Evolutionary conservation across 2,329 filamentous ascomycete genomes (phyloP).

Genomic region (Curvularia verruculosa): DNA sequence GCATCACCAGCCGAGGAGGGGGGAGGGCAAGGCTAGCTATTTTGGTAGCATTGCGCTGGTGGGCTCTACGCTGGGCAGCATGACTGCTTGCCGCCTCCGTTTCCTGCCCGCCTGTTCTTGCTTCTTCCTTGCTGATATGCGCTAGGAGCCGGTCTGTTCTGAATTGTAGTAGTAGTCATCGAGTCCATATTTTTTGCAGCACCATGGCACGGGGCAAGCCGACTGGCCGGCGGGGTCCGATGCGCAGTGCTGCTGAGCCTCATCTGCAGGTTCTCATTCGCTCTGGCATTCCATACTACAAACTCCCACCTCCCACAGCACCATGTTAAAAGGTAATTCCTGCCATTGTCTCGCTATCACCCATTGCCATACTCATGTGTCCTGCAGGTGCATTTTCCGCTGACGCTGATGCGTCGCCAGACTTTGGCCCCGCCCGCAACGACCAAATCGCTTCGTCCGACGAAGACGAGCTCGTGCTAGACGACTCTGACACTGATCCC

Average conservation of each 20-base stretch:
- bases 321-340: slow-evolving; percentile 38
- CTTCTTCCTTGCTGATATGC: background rate
- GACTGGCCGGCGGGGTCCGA: slow-evolving; percentile 23
- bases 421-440: slow-evolving; percentile 41
- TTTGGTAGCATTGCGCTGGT: background rate
- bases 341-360: background rate
- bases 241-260: slow-evolving; percentile 15
- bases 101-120: slow-evolving; percentile 6
- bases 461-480: slow-evolving; percentile 43
- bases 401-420: slow-evolving; percentile 46
- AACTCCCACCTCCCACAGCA: slow-evolving; percentile 24
- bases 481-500: slow-evolving; percentile 37
- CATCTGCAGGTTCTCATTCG: slow-evolving; percentile 15
- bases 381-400: slow-evolving; percentile 35
- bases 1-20: slow-evolving; percentile 12
- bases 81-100: slow-evolving; percentile 4
- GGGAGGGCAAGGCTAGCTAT: slow-evolving; percentile 4
- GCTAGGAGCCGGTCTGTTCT: background rate
- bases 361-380: slow-evolving; percentile 15
- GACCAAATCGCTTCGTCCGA: slow-evolving; percentile 46
- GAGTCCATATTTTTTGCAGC: slow-evolving; percentile 8
- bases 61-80: background rate
- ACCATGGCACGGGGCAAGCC: slow-evolving; percentile 20
- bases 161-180: slow-evolving; percentile 4
- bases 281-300: slow-evolving; percentile 20